These are phyloP conservation scores for Globisporangium okanoganense DNA, from an alignment of 352 stramenopile species.

Conservation along the genomic window DNA sequence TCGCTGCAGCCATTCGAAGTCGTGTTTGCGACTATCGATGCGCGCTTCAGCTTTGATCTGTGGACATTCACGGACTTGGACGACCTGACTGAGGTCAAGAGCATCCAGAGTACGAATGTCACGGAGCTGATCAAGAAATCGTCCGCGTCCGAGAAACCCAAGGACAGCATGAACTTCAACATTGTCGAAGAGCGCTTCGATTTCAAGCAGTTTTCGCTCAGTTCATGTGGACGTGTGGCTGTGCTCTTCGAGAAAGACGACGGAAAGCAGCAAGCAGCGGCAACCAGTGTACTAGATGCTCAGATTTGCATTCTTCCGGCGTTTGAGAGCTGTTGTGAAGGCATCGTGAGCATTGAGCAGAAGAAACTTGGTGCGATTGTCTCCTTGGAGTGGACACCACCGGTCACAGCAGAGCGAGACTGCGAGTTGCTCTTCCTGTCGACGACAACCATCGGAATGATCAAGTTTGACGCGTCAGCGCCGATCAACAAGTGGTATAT, in stretches of 20 bases:
- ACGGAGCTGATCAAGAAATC: conserved; percentile 26
- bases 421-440: conserved; percentile 67
- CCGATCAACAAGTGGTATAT: conserved; percentile 48
- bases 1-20: conserved; percentile 47
- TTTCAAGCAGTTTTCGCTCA: conserved; percentile 55
- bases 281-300: conserved; percentile 5
- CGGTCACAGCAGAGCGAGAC: conserved; percentile 38
- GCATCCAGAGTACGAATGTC: conserved; percentile 39
- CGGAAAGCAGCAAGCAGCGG: background rate
- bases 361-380: conserved; percentile 61
- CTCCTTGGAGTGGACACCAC: conserved; percentile 64
- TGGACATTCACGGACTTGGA: conserved; percentile 64
- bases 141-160: conserved; percentile 15
- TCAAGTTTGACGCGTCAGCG: conserved; percentile 44
- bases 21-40: conserved; percentile 41
- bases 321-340: conserved; percentile 53
- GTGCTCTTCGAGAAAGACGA: conserved; percentile 36
- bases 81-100: conserved; percentile 35
- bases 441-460: conserved; percentile 53
- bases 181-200: conserved; percentile 25
- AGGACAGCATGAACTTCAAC: conserved; percentile 38
- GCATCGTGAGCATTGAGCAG: conserved; percentile 39
- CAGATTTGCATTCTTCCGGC: conserved; percentile 47
- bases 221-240: conserved; percentile 49
- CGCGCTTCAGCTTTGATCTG: conserved; percentile 29